Conservation (phyloP, 2,329 filamentous ascomycete species). For the Knufia petricola region DNA sequence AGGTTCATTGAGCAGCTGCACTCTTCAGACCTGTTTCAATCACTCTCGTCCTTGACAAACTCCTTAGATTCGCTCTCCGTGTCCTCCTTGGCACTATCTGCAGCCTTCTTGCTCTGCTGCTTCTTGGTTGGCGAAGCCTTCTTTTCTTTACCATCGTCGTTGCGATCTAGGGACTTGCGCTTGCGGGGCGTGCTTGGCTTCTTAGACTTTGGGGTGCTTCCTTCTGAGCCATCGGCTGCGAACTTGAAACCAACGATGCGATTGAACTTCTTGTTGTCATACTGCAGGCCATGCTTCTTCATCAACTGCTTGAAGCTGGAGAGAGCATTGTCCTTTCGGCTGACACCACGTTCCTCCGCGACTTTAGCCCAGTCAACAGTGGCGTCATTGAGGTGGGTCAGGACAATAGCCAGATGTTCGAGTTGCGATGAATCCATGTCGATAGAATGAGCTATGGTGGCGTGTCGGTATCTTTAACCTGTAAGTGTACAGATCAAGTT, state of each 20-base stretch:
- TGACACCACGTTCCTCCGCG: background rate
- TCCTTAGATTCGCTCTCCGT: background rate
- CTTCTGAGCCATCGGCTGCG: background rate
- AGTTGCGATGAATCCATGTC: background rate
- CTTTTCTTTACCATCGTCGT: background rate
- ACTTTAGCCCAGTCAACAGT: constrained; percentile 1
- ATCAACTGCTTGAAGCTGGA: constrained; percentile 1
- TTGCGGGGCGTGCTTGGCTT: constrained; percentile 1
- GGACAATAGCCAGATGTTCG: background rate
- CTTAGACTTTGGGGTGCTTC: background rate
- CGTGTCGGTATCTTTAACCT: background rate
- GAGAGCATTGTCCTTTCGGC: background rate
- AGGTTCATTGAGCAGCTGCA: no score
- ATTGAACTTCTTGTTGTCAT: constrained; percentile 1
- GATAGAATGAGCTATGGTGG: background rate
- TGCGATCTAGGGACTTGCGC: background rate
- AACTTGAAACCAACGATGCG: background rate
- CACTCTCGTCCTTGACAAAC: background rate
- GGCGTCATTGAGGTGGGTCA: background rate
- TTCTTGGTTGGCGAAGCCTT: background rate
- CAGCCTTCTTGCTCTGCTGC: background rate
- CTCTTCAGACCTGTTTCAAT: background rate
- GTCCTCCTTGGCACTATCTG: background rate
- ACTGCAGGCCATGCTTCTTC: background rate
- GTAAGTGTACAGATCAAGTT: background rate